Base-by-base conservation (phyloP, 176 grass and related monocot genomes). In the Thalia dealbata region DNA sequence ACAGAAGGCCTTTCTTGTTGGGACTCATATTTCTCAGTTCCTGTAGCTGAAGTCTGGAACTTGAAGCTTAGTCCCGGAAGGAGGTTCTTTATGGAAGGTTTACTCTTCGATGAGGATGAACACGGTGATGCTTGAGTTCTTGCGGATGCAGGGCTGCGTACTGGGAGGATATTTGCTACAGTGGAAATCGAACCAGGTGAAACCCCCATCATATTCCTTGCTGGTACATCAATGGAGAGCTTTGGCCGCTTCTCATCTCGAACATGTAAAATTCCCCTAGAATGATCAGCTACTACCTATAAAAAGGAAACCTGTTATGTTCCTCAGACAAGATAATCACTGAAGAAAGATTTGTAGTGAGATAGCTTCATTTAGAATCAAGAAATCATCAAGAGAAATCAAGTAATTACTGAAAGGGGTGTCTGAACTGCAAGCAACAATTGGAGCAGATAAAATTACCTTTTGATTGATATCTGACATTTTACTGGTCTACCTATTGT, bases 51-150 rank as follows among this genome's bases (percentile, higher is more conserved):
- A 70, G 22, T 75, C 6, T n/a, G 52, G 44, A 78, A 90, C 52
- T 90, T 88, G 84, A 92, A 88, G 80, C 85, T 97, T 16, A 85
- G 82, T 11, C 54, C 76, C 0, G 78, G 82, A n/a, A 91, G 26
- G 1, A 97, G 83, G 70, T 43, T 91, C 81, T 71, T 84, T 11
- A 86, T 66, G 29, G 79, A 79, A 50, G 82, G 62, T 83, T 74
- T 72, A 75, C 70, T 8, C 67, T 79, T 91, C 0, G 86, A 84
- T n/a, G 95, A 88, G 21, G 83, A 65, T 72, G 90, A 78, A 15
- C 52, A 75, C 14, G 82, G 84, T 35, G 82, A 75, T 69, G 45
- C 80, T 0, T 60, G 26, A 6, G 75, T 68, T 69, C 29, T 77
- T 7, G 62, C 42, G 61, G 75, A 61, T 48, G 46, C 68, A 3